Evolutionary conservation across 2,329 filamentous ascomycete species (phyloP).

Genomic region (Triangularia setosa): DNA sequence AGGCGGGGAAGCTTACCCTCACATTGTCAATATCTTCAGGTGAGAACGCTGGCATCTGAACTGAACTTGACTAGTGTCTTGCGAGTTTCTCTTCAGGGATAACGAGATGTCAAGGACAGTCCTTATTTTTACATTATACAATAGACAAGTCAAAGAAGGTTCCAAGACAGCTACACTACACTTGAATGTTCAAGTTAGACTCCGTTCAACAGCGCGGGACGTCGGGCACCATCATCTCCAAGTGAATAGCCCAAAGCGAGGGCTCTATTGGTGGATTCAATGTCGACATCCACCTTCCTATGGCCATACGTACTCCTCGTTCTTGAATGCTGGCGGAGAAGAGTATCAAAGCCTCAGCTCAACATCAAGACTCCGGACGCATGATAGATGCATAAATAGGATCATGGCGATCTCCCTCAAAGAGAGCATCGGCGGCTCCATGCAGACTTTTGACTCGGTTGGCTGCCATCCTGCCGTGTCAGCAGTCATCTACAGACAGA

Average conservation of each 20-base stretch:
- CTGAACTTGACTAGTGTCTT: not conserved
- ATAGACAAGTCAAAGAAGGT: not conserved
- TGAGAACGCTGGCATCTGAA: not conserved
- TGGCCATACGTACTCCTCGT: not conserved
- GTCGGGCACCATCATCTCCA: not conserved
- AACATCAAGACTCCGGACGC: not conserved
- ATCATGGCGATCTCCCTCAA: constrained; percentile 1
- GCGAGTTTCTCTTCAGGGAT: not conserved
- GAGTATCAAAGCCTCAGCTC: not conserved
- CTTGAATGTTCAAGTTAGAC: not conserved
- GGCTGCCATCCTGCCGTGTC: constrained; percentile 8
- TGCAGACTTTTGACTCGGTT: not conserved
- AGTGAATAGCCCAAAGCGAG: not conserved
- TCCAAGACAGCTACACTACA: not conserved
- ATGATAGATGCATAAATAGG: constrained; percentile 1
- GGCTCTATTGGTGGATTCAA: not conserved
- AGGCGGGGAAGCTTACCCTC: constrained; percentile 63
- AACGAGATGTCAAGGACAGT: not conserved
- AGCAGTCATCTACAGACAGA: constrained; percentile 12
- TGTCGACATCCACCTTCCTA: not conserved
- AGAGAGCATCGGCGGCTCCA: constrained; percentile 11
- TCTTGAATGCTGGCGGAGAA: not conserved
- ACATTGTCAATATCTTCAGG: constrained; percentile 31
- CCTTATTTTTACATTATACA: not conserved
- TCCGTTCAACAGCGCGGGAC: not conserved